Evolutionary conservation across 2,329 filamentous ascomycete genomes (phyloP), one percentile per base, ranked within the genome.

Genomic region (Pyricularia pennisetigena): DNA sequence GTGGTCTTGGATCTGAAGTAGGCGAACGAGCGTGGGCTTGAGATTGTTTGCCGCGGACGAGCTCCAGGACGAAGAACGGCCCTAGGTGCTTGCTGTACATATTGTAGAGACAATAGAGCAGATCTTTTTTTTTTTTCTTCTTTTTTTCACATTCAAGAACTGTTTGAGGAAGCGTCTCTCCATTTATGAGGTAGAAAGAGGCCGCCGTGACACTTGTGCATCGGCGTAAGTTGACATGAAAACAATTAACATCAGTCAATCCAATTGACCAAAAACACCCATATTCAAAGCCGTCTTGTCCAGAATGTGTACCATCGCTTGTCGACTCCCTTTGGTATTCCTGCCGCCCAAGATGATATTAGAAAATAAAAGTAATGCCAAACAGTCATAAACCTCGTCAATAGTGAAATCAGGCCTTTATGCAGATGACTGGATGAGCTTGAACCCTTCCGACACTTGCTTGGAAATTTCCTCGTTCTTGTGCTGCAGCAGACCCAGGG

Each of bases 391-490:
- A 35, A 29, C 49, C 24, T 62, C 66, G 28, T 67, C 28, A 66
- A 66, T 20, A 66, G 24, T 28, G 29, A 66, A 66, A 54, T 57
- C 12, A 30, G n/a, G 14, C 28, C 64, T 26, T 66, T 65, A 90
- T 70, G 87, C 88, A 71, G 83, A 78, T 23, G 85, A 82, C 73
- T 87, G 87, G 64, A 94, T 84, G 67, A 94, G 80, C 76, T 87
- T 90, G 80, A 93, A 95, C 0, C 92, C 92, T 70, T 91, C 91
- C 0, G 85, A 80, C 23, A 96, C 84, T 69, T 89, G 76, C 81
- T 93, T 95, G 69, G 86, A 84, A 69, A 97, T 96, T 64, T 96
- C 92, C 75, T 97, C 92, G 74, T 94, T 94, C 82, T 95, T 96
- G 77, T 99, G 95, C 75, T 93, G 94, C 68, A 99, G 80, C 69